Evolutionary conservation across 2,329 filamentous ascomycete species (phyloP).

Genomic region (Calonectria honghensis): DNA sequence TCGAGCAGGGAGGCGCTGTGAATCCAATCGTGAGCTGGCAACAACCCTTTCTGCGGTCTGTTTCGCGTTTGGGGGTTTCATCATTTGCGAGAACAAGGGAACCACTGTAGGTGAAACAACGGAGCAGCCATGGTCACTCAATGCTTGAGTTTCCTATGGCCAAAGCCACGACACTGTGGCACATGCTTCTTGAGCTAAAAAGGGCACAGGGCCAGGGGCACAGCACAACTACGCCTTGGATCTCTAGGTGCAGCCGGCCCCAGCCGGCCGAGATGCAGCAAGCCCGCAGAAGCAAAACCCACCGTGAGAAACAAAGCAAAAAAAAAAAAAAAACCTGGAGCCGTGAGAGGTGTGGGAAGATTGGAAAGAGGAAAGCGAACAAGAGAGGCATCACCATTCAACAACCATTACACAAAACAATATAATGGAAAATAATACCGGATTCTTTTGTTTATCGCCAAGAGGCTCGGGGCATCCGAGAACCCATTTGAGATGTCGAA

Average conservation of each 20-base stretch:
- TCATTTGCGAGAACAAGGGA: conserved; percentile 34
- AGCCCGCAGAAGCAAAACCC: conserved; percentile 23
- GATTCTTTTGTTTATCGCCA: background rate
- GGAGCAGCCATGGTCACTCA: conserved; percentile 36
- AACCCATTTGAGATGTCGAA: background rate
- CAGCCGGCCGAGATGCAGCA: conserved; percentile 25
- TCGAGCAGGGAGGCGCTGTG: conserved; percentile 24
- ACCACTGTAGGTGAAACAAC: conserved; percentile 54
- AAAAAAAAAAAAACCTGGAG: background rate
- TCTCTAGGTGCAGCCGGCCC: conserved; percentile 15
- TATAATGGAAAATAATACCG: conserved; percentile 12
- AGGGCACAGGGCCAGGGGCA: conserved; percentile 3
- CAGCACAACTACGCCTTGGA: background rate
- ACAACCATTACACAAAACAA: conserved; percentile 26
- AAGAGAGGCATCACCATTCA: conserved; percentile 23
- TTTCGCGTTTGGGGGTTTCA: conserved; percentile 53
- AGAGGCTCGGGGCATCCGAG: background rate
- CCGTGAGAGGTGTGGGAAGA: conserved; percentile 1
- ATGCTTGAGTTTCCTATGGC: conserved; percentile 24
- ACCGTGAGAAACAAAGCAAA: background rate
- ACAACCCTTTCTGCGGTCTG: conserved; percentile 39
- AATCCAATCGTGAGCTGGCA: conserved; percentile 31
- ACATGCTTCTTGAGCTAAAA: conserved; percentile 12
- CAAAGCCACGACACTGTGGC: conserved; percentile 21
- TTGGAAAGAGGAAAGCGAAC: background rate